Evolutionary conservation across 805 yeast species (phyloP).

Genomic region (Pichia phayaonensis): DNA sequence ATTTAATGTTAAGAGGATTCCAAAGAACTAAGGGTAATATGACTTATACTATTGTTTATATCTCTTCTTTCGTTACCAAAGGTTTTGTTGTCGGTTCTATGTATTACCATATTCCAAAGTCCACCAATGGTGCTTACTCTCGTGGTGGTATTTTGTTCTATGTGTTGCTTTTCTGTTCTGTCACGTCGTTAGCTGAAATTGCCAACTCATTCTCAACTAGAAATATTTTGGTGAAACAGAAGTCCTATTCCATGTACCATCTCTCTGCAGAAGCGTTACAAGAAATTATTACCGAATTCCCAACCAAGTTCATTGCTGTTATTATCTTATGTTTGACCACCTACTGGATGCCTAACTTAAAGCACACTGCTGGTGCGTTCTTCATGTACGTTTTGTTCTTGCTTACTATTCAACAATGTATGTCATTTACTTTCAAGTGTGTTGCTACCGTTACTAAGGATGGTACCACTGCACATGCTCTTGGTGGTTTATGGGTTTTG

Average conservation of each 20-base stretch:
- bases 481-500: slow-evolving; percentile 50
- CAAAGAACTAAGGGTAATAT: slow-evolving; percentile 50
- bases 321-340: slow-evolving; percentile 36
- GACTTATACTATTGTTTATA: slow-evolving; percentile 41
- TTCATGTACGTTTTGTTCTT: slow-evolving; percentile 47
- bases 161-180: slow-evolving; percentile 50
- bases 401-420: slow-evolving; percentile 35
- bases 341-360: slow-evolving; percentile 48
- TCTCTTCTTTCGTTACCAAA: slow-evolving; percentile 45
- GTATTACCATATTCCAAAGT: slow-evolving; percentile 13
- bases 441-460: slow-evolving; percentile 44
- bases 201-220: slow-evolving; percentile 51
- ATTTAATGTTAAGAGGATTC: slow-evolving; percentile 46
- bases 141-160: slow-evolving; percentile 60
- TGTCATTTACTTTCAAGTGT: slow-evolving; percentile 44
- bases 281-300: slow-evolving; percentile 47
- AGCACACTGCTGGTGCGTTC: slow-evolving; percentile 46
- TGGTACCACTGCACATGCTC: slow-evolving; percentile 51
- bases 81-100: slow-evolving; percentile 55
- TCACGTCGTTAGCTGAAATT: slow-evolving; percentile 57
- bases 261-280: slow-evolving; percentile 62
- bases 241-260: slow-evolving; percentile 54
- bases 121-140: slow-evolving; percentile 27
- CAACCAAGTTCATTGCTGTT: slow-evolving; percentile 45
- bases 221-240: slow-evolving; percentile 57